Percentiles rank a stretch among this genome's conserved stretches.
phyloP scores from a whole-genome alignment of 805 yeast species.

The Danielia reshetovae region DNA sequence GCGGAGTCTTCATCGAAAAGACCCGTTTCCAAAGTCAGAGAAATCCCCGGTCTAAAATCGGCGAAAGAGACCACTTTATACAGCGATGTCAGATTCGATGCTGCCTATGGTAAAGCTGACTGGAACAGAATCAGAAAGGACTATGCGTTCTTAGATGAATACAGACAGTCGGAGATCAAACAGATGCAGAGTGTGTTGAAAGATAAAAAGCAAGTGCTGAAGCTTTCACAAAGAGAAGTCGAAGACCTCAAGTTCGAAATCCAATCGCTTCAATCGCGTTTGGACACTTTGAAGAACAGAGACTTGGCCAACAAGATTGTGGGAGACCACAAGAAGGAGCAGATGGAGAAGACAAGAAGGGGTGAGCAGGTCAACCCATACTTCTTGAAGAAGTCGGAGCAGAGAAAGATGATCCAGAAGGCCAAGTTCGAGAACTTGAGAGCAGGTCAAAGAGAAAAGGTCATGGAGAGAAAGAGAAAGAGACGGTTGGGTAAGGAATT shows the following conservation, averaged over 20 bases:
- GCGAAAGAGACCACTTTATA: slow-evolving; percentile 43
- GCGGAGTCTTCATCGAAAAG: slow-evolving; percentile 69
- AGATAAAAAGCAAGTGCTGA: slow-evolving; percentile 45
- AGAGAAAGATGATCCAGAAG: slow-evolving; percentile 69
- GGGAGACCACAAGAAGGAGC: slow-evolving; percentile 52
- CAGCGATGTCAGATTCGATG: slow-evolving; percentile 85
- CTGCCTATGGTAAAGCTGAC: slow-evolving; percentile 84
- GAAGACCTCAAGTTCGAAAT: slow-evolving; percentile 52
- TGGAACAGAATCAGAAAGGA: slow-evolving; percentile 62
- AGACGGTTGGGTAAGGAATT: slow-evolving; percentile 80
- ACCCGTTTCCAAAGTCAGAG: slow-evolving; percentile 66
- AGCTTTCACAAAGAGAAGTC: slow-evolving; percentile 41
- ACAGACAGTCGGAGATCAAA: slow-evolving; percentile 68
- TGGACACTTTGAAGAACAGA: slow-evolving; percentile 65
- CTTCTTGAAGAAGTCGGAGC: slow-evolving; percentile 66
- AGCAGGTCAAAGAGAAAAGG: slow-evolving; percentile 69
- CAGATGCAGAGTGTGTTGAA: slow-evolving; percentile 55
- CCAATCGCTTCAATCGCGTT: slow-evolving; percentile 62
- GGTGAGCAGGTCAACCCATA: slow-evolving; percentile 50
- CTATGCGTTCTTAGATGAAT: slow-evolving; percentile 82
- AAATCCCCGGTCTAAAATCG: slow-evolving; percentile 61
- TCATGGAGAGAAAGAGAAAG: slow-evolving; percentile 84
- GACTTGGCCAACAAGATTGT: slow-evolving; percentile 71
- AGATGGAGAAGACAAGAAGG: slow-evolving; percentile 41
- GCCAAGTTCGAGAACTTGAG: slow-evolving; percentile 76